Conservation (phyloP, 495 filamentous ascomycete genomes). For the Neurospora cerealis region DNA sequence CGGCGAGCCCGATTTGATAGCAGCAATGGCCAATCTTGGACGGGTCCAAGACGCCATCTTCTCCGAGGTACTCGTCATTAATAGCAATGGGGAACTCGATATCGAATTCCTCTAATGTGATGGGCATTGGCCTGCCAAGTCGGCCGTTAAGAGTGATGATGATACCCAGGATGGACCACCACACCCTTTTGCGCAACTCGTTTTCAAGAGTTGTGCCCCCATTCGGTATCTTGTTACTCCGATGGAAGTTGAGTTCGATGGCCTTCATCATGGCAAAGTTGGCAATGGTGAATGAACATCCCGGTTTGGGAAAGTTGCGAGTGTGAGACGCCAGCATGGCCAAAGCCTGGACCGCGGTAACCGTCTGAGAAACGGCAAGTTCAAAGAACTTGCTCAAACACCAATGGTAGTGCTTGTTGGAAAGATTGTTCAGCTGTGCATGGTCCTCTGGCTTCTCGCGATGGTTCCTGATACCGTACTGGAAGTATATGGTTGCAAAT, state of each 20-base stretch:
- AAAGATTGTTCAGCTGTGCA: constrained; percentile 44
- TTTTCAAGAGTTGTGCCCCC: constrained; percentile 49
- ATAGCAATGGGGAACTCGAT: constrained; percentile 61
- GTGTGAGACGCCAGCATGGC: constrained; percentile 58
- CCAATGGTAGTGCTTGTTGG: constrained; percentile 69
- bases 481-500: constrained; percentile 66
- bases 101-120: constrained; percentile 62
- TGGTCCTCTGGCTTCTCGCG: constrained; percentile 42
- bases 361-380: constrained; percentile 44
- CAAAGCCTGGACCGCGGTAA: constrained; percentile 61
- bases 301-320: constrained; percentile 70
- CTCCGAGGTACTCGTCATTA: constrained; percentile 53
- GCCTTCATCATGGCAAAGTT: constrained; percentile 51
- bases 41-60: constrained; percentile 38
- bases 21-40: constrained; percentile 47
- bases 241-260: constrained; percentile 62
- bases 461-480: constrained; percentile 52
- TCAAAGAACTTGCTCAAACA: constrained; percentile 55
- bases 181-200: constrained; percentile 67
- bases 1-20: constrained; percentile 53
- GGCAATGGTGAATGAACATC: constrained; percentile 54
- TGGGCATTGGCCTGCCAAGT: constrained; percentile 64
- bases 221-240: constrained; percentile 51
- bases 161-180: constrained; percentile 58
- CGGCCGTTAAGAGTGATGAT: constrained; percentile 58